phyloP scores from a whole-genome alignment of 805 yeast genomes.

The Cyberlindnera japonica region DNA sequence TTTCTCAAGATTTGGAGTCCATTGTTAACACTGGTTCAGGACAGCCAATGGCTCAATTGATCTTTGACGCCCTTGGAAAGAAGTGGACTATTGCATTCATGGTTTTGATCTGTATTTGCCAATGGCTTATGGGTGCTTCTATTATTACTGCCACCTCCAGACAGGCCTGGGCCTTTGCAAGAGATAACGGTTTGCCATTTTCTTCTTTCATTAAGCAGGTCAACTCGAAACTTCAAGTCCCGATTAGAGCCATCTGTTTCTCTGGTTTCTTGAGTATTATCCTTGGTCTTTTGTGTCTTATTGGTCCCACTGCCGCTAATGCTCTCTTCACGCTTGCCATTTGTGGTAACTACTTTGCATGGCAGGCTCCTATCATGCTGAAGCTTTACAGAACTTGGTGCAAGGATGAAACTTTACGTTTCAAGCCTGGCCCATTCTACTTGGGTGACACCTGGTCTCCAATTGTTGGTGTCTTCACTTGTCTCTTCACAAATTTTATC shows the following conservation, averaged over 20 bases:
- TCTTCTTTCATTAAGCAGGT: conserved; percentile 54
- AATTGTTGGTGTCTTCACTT: conserved; percentile 43
- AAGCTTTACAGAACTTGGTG: conserved; percentile 40
- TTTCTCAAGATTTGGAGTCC: conserved; percentile 36
- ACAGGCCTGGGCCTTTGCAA: conserved; percentile 71
- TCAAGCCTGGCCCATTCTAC: conserved; percentile 65
- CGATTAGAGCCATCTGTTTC: conserved; percentile 56
- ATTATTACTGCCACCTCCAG: conserved; percentile 59
- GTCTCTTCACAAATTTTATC: conserved; percentile 46
- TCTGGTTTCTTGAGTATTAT: conserved; percentile 36
- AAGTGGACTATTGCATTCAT: conserved; percentile 66
- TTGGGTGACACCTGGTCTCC: conserved; percentile 49
- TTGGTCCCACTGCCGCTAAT: conserved; percentile 40
- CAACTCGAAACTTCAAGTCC: conserved; percentile 53
- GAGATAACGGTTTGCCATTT: conserved; percentile 73
- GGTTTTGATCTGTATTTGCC: conserved; percentile 54
- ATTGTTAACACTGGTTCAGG: conserved; percentile 47
- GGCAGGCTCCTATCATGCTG: conserved; percentile 38
- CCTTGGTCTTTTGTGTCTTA: conserved; percentile 39
- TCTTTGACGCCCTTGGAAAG: conserved; percentile 59
- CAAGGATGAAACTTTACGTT: conserved; percentile 33
- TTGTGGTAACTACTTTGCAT: conserved; percentile 41
- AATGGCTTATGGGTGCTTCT: conserved; percentile 65
- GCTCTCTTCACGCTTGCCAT: conserved; percentile 44
- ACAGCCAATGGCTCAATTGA: conserved; percentile 63